These are phyloP conservation scores for Diddensiella transvaalensis DNA, from an alignment of 805 yeast species.

Conservation along the genomic window DNA sequence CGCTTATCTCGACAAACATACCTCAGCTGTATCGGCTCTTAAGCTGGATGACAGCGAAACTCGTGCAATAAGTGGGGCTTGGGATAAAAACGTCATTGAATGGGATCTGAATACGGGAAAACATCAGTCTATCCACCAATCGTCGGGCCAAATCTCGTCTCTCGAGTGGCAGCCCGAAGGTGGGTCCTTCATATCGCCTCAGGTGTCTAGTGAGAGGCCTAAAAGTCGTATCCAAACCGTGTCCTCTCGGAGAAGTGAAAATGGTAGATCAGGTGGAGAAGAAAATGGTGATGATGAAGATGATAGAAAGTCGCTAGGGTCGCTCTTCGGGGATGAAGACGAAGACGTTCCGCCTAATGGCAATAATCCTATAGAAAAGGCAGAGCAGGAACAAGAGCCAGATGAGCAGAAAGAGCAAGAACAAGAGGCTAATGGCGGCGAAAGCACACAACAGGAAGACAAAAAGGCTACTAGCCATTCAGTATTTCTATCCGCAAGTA, in stretches of 20 bases:
- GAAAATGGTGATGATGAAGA: slow-evolving; percentile 24
- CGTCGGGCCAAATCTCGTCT: slow-evolving; percentile 76
- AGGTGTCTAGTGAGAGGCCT: slow-evolving; percentile 22
- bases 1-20: slow-evolving; percentile 72
- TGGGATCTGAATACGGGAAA: slow-evolving; percentile 87
- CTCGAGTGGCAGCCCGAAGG: slow-evolving; percentile 51
- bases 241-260: slow-evolving; percentile 10
- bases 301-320: slow-evolving; percentile 40
- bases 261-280: slow-evolving; percentile 9
- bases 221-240: slow-evolving; percentile 1
- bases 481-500: slow-evolving; percentile 71
- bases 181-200: slow-evolving; percentile 25
- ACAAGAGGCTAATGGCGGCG: slow-evolving; percentile 4
- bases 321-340: slow-evolving; percentile 58
- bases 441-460: slow-evolving; percentile 2
- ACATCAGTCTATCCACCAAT: slow-evolving; percentile 47
- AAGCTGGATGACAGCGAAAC: slow-evolving; percentile 59
- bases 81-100: slow-evolving; percentile 77
- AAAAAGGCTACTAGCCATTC: slow-evolving; percentile 17
- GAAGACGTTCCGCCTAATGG: slow-evolving; percentile 30
- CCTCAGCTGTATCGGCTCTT: slow-evolving; percentile 69
- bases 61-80: slow-evolving; percentile 72
- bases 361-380: slow-evolving; percentile 9
- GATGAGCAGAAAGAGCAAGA: slow-evolving; percentile 5
- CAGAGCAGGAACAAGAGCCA: slow-evolving; percentile 8